Conservation (phyloP, 164 flowering plant species). For the Vitis riparia region DNA sequence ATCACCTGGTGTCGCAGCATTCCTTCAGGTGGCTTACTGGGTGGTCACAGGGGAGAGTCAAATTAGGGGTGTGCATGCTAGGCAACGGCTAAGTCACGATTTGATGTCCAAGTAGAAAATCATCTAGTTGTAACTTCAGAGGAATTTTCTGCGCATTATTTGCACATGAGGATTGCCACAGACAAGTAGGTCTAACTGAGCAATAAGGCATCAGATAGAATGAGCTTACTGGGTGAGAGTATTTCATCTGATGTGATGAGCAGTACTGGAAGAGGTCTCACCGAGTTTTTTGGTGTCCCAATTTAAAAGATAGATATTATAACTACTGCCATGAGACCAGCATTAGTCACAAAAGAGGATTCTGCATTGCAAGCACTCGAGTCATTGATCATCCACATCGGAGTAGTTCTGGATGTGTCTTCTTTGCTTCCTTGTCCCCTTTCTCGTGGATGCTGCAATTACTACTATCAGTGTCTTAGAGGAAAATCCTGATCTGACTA, state of each 20-base stretch:
- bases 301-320: conserved; percentile 89
- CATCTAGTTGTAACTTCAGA: conserved; percentile 30
- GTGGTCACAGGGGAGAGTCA: neutral
- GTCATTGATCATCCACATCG: conserved; percentile 94
- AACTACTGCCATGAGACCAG: conserved; percentile 96
- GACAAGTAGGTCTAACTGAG: conserved; percentile 40
- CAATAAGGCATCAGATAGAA: conserved; percentile 64
- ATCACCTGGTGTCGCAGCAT: no score
- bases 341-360: conserved; percentile 94
- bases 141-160: conserved; percentile 11
- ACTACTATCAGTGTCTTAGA: conserved; percentile 67
- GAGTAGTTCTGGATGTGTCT: conserved; percentile 96
- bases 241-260: conserved; percentile 97
- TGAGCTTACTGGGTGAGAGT: conserved; percentile 90
- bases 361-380: conserved; percentile 92
- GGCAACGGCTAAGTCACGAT: neutral
- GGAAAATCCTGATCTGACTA: conserved; percentile 51
- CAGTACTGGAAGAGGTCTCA: conserved; percentile 83
- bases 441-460: conserved; percentile 86
- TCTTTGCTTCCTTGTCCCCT: conserved; percentile 98
- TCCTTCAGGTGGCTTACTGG: no score
- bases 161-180: conserved; percentile 86
- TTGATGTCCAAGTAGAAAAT: conserved; percentile 23
- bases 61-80: conserved; percentile 21
- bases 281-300: conserved; percentile 76